phyloP scores from a whole-genome alignment of 192 early-diverging fungal genomes.

The Entomortierella parvispora region DNA sequence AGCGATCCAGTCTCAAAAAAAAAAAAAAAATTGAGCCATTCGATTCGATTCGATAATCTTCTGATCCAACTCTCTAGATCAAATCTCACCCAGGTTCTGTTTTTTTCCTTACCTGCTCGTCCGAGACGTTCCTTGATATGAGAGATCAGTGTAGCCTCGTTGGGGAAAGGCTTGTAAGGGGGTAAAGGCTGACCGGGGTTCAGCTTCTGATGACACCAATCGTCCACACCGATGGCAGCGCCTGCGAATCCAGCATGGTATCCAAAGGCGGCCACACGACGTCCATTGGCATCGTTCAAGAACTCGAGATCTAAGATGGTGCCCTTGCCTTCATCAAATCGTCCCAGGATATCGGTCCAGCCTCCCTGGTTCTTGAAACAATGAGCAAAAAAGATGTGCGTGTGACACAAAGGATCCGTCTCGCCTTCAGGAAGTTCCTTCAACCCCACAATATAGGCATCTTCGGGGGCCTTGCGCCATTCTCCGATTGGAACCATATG shows the following conservation, averaged over 20 bases:
- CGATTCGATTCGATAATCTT: not conserved
- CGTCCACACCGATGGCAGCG: slow-evolving; percentile 88
- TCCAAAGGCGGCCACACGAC: slow-evolving; percentile 96
- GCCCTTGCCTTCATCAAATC: slow-evolving; percentile 89
- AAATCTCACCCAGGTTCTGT: too few relatives aligned
- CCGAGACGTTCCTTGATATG: slow-evolving; percentile 73
- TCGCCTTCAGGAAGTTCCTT: slow-evolving; percentile 98
- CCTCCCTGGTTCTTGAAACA: slow-evolving; percentile 97
- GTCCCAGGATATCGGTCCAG: slow-evolving; percentile 88
- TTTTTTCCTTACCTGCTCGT: slow-evolving; percentile 60
- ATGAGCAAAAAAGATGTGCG: slow-evolving; percentile 98
- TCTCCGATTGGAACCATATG: slow-evolving; percentile 77
- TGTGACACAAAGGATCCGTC: slow-evolving; percentile 86
- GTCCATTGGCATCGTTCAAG: slow-evolving; percentile 81
- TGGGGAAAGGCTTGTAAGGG: slow-evolving; percentile 83
- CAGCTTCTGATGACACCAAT: slow-evolving; percentile 88
- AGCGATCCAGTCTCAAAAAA: not conserved
- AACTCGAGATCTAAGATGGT: slow-evolving; percentile 95
- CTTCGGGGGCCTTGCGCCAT: slow-evolving; percentile 89
- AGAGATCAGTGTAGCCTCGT: slow-evolving; percentile 80
- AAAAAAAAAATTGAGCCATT: slow-evolving; percentile 1
- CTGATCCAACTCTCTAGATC: too few relatives aligned
- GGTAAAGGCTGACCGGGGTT: slow-evolving; percentile 70
- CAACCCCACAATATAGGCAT: slow-evolving; percentile 95
- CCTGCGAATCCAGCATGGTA: slow-evolving; percentile 98